Evolutionary conservation across 2,329 filamentous ascomycete species (phyloP), one percentile per base, ranked within the genome.

Genomic region (Hypoxylon sp.): DNA sequence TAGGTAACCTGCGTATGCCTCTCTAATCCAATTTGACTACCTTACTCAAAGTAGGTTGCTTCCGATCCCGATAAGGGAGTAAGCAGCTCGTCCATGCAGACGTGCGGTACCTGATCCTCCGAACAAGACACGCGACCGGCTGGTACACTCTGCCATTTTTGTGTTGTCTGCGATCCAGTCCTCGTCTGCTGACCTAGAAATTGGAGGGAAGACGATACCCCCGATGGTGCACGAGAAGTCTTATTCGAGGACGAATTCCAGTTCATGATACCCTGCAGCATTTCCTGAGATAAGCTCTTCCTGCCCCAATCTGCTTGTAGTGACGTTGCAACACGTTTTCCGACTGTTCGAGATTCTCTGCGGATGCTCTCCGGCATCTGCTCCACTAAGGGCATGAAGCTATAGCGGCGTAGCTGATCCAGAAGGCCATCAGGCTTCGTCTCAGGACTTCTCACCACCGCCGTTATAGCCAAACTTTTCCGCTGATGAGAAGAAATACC

Each of bases 391-490:
- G 70, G 66, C 54, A 70, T 63, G 55, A 72, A 66, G 45, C 66
- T 72, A 48, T 68, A 71, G 23, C 66, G 65, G 15, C 66, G 65
- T 24, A 72, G 38, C 29, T 62, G 55, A 24, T 68, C 60, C 4
- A 70, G 20, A 3, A 67, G n/a, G 20, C 46, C 47, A 13, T 58
- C n/a, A n/a, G n/a, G 43, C 13, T 43, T 50, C 13, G 23, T 18
- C 9, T 56, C 47, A n/a, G 56, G 24, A 1, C 38, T 23, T 15
- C 31, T 23, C 13, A 29, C 37, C 10, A 50, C 48, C 4, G 33
- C 10, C 5, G 47, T 27, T 27, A 50, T 63, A 21, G 47, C 6
- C 29, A 54, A 65, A 21, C 63, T 66, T 18, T 46, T 67, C 15
- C 66, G 56, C 24, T 48, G 55, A 35, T 66, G 64, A 3, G 63